Base-by-base conservation (phyloP, 164 flowering plant genomes). In the Malania oleifera region DNA sequence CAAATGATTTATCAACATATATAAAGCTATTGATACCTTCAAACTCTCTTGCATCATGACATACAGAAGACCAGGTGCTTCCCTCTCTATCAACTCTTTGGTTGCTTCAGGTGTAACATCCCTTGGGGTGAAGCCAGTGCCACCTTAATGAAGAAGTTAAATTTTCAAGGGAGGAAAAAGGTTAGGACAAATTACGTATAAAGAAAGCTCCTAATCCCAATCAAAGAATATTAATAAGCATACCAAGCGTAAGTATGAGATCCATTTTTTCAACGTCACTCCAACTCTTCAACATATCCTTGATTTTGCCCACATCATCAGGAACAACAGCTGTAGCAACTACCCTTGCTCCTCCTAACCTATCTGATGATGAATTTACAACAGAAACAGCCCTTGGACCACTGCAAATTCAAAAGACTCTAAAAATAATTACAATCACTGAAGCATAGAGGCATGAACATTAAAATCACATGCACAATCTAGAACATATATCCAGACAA, bases 61-160 rank as follows among this genome's bases (percentile, higher is more conserved):
- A 70, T 81, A 69, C 61, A 81, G 59, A 66, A 93, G 86, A 61
- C 99, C 99, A 31, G 97, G 99, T 37, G 99, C 76, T 71, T 93
- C 99, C 70, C 77, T 93, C 77, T 93, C 81, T 56, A 90, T 82
- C 77, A 90, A 37, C 63, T 67, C 65, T 79, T 93, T 93, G 55
- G 97, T 93, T 61, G 99, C 97, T 79, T 90, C 97, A 18, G 99
- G 99, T 23, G 97, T 93, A 29, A 93, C 89, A 70, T 88, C 99
- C 52, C 99, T 79, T 50, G 95, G 88, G 20, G 89, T 82, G 66
- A 78, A 93, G 47, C 97, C 99, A 51, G 95, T 93, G 52, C 99
- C 99, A 63, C 99, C 97, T 93, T 52, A 26, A 62, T 51, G 29
- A 39, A 57, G 47, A 59, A 63, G 50, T 56, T 19, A 39, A 2